Evolutionary conservation across 2,329 filamentous ascomycete species (phyloP), one percentile per base, ranked within the genome.

Genomic region (Hypoxylon sp.): DNA sequence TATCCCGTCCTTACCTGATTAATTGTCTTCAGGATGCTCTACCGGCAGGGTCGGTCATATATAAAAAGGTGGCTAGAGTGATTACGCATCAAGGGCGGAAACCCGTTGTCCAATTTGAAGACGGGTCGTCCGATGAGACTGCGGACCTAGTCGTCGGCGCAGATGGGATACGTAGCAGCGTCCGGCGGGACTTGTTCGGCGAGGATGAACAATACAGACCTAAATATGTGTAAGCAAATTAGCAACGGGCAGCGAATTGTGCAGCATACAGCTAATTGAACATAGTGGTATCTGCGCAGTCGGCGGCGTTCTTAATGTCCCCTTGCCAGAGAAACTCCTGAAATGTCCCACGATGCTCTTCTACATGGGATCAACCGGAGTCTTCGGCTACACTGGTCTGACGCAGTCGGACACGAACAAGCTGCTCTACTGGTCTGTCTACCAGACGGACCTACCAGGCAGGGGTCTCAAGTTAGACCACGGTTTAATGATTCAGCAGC

Each of bases 401-500:
- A 48, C 62, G 3, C 62, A 65, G 11, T 47, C 50, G 4, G 54
- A 62, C n/a, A 43, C 28, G 13, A 51, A 46, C 13, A 62, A 62
- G 51, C 63, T 65, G 13, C 62, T 65, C 30, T 62, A 59, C 32
- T 64, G 56, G 60, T 62, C 61, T 15, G 48, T 64, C 13, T 64
- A 64, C 28, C 61, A 67, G 50, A 64, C 64, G 26, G 61, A 56
- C 13, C 47, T 55, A 5, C 64, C 61, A 15, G 49, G 34, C 3
- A 50, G 52, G 28, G 60, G 46, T 26, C 53, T 52, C 39, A 54
- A 62, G 46, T 44, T 64, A 17, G 43, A 64, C 37, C 49, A 56
- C 24, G 39, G 34, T 13, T 17, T 50, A 20, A 64, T 67, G 34
- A 37, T 59, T 15, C 37, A 37, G 11, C 77, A 80, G 43, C 71